phyloP scores from a whole-genome alignment of 352 stramenopile genomes.

The Globisporangium abappressorium region DNA sequence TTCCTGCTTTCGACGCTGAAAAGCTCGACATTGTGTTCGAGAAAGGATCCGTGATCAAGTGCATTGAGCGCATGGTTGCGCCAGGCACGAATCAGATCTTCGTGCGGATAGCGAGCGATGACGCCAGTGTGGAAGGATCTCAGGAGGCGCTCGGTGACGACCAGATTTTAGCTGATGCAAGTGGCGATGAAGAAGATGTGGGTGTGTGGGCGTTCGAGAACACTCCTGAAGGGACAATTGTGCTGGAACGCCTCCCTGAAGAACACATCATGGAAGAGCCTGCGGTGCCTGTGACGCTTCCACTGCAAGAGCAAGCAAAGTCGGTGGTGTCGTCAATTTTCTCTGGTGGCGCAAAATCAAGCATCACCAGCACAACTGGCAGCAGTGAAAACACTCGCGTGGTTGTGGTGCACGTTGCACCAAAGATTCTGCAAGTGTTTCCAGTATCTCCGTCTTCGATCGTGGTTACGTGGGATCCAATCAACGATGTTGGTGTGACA shows the following conservation, averaged over 20 bases:
- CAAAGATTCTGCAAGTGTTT: constrained; percentile 59
- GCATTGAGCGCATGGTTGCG: constrained; percentile 46
- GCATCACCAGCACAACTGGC: constrained; percentile 5
- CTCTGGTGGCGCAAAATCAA: constrained; percentile 33
- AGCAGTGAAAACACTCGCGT: constrained; percentile 18
- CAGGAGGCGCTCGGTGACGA: constrained; percentile 16
- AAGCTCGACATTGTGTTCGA: constrained; percentile 54
- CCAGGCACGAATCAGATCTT: constrained; percentile 68
- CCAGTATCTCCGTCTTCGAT: constrained; percentile 55
- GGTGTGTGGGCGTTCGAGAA: constrained; percentile 71
- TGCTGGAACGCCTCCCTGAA: constrained; percentile 61
- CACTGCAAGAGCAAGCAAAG: constrained; percentile 69
- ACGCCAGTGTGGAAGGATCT: constrained; percentile 1
- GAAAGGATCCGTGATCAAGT: constrained; percentile 51
- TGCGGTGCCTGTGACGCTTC: constrained; percentile 14
- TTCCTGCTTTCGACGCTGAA: constrained; percentile 46
- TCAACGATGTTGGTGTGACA: constrained; percentile 47
- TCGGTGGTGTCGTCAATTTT: constrained; percentile 66
- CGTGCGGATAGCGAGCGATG: constrained; percentile 30
- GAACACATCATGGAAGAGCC: constrained; percentile 23
- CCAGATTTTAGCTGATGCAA: constrained; percentile 5
- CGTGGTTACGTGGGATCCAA: constrained; percentile 70
- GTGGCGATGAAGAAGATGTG: constrained; percentile 31
- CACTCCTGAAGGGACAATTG: constrained; percentile 47
- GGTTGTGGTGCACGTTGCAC: constrained; percentile 25